A percentile compares a stretch with the other conserved stretches of the same genome.
Evolutionary conservation across 495 filamentous ascomycete species (phyloP).

Genomic region (Lepraria neglecta): DNA sequence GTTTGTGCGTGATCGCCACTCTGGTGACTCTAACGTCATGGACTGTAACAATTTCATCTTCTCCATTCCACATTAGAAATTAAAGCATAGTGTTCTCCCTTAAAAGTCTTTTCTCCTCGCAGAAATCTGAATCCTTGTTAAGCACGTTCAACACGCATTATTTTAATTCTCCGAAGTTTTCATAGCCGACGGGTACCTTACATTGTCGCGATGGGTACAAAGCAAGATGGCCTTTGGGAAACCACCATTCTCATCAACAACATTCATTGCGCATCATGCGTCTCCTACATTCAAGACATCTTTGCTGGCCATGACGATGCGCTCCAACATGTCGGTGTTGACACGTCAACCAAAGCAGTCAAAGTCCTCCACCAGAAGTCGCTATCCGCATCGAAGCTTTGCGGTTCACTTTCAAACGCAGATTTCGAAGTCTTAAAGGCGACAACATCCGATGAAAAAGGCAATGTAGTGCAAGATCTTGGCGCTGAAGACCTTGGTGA

Average conservation of each 20-base stretch:
- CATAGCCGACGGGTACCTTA: background rate
- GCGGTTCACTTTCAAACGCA: conserved; percentile 39
- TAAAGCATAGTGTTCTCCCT: no score
- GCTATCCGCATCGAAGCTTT: conserved; percentile 35
- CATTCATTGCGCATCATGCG: conserved; percentile 50
- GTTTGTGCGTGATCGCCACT: conserved; percentile 5
- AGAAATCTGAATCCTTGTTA: background rate
- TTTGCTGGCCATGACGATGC: conserved; percentile 33
- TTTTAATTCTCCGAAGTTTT: no score
- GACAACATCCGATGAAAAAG: conserved; percentile 36
- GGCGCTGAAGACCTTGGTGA: conserved; percentile 29
- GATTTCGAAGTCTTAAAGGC: conserved; percentile 48
- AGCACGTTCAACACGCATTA: background rate
- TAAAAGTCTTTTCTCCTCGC: no score
- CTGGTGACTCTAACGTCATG: background rate
- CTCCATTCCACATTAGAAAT: no score
- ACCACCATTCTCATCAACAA: conserved; percentile 46
- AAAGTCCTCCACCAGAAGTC: conserved; percentile 35
- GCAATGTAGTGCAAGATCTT: conserved; percentile 32
- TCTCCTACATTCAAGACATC: conserved; percentile 42
- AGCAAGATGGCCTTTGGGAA: conserved; percentile 10
- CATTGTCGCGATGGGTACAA: background rate
- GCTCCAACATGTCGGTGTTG: conserved; percentile 39
- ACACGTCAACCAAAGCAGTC: conserved; percentile 43
- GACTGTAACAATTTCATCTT: background rate